These are phyloP conservation scores for Talaromyces sp. DNA, from an alignment of 2,329 filamentous ascomycete genomes.

Conservation along the genomic window DNA sequence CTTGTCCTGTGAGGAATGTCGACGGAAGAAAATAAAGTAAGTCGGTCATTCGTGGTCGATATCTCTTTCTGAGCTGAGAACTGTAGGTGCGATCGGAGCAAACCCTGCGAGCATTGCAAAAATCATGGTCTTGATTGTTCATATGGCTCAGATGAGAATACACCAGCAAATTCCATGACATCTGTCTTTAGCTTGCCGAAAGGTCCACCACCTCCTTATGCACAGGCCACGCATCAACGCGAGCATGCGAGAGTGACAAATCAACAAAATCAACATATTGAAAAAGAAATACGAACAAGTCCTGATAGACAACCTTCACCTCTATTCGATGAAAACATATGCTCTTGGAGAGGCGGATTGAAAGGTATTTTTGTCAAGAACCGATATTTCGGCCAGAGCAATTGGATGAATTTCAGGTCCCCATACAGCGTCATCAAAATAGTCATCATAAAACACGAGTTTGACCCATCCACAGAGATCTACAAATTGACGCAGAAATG, in stretches of 20 bases:
- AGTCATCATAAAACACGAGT: slow-evolving; percentile 36
- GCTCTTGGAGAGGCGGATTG: not conserved
- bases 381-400: slow-evolving; percentile 51
- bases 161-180: not conserved
- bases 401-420: slow-evolving; percentile 48
- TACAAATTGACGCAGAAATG: slow-evolving; percentile 6
- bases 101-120: slow-evolving; percentile 12
- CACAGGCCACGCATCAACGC: not conserved
- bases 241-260: not conserved
- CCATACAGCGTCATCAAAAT: slow-evolving; percentile 48
- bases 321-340: not conserved
- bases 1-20: slow-evolving; percentile 7
- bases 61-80: slow-evolving; percentile 3
- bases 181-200: slow-evolving; percentile 7
- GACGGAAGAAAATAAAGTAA: slow-evolving; percentile 22
- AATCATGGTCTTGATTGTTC: not conserved
- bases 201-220: not conserved
- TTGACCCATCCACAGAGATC: not conserved
- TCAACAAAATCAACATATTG: not conserved
- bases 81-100: slow-evolving; percentile 7
- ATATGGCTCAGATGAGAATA: not conserved
- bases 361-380: slow-evolving; percentile 38
- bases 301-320: not conserved
- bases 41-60: not conserved
- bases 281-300: not conserved